Evolutionary conservation across 495 filamentous ascomycete species (phyloP).

Genomic region (Recurvomyces mirabilis): DNA sequence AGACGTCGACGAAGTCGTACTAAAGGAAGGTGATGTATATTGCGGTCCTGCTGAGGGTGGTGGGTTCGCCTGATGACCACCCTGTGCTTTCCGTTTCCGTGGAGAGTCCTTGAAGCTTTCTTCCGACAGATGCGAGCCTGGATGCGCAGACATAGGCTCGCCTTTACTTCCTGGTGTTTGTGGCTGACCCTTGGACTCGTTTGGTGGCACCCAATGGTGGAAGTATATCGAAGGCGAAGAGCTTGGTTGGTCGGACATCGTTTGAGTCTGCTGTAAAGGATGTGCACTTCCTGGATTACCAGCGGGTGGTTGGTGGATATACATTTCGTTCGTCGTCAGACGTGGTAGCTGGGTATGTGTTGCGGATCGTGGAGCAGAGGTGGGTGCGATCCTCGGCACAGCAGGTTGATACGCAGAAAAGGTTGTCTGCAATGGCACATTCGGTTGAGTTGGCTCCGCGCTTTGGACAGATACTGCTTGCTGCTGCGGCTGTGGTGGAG

Average conservation of each 20-base stretch:
- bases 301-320: slow-evolving; percentile 40
- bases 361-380: slow-evolving; percentile 25
- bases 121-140: slow-evolving; percentile 38
- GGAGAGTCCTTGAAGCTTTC: slow-evolving; percentile 49
- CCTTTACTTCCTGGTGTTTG: slow-evolving; percentile 44
- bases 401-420: slow-evolving; percentile 18
- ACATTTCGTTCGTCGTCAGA: slow-evolving; percentile 47
- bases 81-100: slow-evolving; percentile 62
- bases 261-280: slow-evolving; percentile 38
- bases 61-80: slow-evolving; percentile 47
- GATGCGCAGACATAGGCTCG: slow-evolving; percentile 46
- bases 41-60: slow-evolving; percentile 36
- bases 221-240: slow-evolving; percentile 71
- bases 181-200: slow-evolving; percentile 31
- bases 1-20: slow-evolving; percentile 39
- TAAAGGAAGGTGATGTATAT: slow-evolving; percentile 35
- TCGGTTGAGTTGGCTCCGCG: slow-evolving; percentile 2
- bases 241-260: slow-evolving; percentile 38
- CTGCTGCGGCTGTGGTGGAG: slow-evolving; percentile 23
- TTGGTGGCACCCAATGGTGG: slow-evolving; percentile 83
- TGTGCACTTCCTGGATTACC: slow-evolving; percentile 32
- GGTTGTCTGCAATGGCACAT: slow-evolving; percentile 8
- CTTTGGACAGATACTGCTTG: slow-evolving; percentile 16
- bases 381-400: slow-evolving; percentile 15
- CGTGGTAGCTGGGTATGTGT: slow-evolving; percentile 38